Base-by-base conservation (phyloP, 345 rosid genomes). In the Euphorbia tirucalli region DNA sequence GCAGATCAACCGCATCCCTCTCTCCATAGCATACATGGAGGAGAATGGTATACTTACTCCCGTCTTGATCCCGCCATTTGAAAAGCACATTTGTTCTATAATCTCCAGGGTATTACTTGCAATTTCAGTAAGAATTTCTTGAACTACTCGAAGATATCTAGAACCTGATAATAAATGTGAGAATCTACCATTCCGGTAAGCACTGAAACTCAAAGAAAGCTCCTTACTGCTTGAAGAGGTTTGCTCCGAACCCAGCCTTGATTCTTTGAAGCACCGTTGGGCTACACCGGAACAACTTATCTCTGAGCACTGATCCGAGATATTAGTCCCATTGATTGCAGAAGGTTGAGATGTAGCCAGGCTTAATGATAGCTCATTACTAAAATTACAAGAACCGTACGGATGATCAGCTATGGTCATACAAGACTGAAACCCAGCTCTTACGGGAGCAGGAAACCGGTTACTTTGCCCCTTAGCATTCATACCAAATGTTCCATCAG, bases 121-220 rank as follows among this genome's bases (percentile, higher is more conserved):
- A 64, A 95, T 80, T 71, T 92, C 89, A 72, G 93, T 81, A 24
- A 95, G 92, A 73, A 95, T 87, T 74, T 89, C 96, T 84, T 92
- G 99, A 74, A 92, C 80, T 49, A 85, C 88, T 11, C 74, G 81
- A 61, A 90, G 92, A 75, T 88, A 95, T 79, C 76, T 86, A 1
- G 99, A 95, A 61, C 91, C 92, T 13, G 77, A 72, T 66, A 86
- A 82, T 11, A 82, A 70, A 32, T 80, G 87, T 13, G 84, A 78
- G 67, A 77, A 82, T 39, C 80, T 87, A 61, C 79, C 56, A 19
- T 84, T 67, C 63, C 74, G 72, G 28, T 75, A 69, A 21, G 84
- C 74, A 69, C 79, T 69, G n/a, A 72, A 82, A 70, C 85, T 72
- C 61, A 75, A 77, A 50, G 91, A 84, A 57, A 86, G 79, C 81